Base-by-base conservation (phyloP, 441 rosid species). In the Populus hybrid region DNA sequence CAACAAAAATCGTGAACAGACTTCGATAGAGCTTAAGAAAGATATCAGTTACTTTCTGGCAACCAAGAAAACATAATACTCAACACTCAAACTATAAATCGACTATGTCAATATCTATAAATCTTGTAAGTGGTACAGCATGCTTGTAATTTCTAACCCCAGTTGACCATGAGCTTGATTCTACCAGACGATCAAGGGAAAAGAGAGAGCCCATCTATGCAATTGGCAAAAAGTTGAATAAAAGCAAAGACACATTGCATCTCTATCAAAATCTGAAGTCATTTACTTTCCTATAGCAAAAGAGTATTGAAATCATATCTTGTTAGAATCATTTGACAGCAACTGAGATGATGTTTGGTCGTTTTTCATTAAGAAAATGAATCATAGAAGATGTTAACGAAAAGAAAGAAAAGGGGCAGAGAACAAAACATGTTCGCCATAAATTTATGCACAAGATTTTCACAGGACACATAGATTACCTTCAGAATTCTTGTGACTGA, bases 401-500 rank as follows among this genome's bases (percentile, higher is more conserved):
- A 26, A 23, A 40, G 9, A 20, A 21, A 14, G 21, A 59, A 28
- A 63, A 35, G n/a, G 21, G 3, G 30, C 23, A 57, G 71, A 24
- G 10, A 16, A 21, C 8, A 26, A 76, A 4, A 10, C 63, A 69
- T 36, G 68, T 23, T 35, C 32, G 38, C 57, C 1, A 26, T 61
- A 36, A 57, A 68, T 53, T 46, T 28, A 67, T 23, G 38, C 61
- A 72, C 12, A 67, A 74, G 10, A 8, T 5, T 76, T 14, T 70
- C n/a, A 18, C 21, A 26, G 12, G 23, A 63, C 5, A 75, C 46
- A n/a, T n/a, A 34, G 24, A 76, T 73, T 80, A 89, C 92, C 95
- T 69, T 79, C 82, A 71, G 86, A 57, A 74, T 87, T 83, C 53
- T 87, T 90, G 81, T 79, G 91, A 72, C 84, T 87, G 71, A 83